phyloP scores from a whole-genome alignment of 2,329 filamentous ascomycete species.

The Cytospora schulzeri region DNA sequence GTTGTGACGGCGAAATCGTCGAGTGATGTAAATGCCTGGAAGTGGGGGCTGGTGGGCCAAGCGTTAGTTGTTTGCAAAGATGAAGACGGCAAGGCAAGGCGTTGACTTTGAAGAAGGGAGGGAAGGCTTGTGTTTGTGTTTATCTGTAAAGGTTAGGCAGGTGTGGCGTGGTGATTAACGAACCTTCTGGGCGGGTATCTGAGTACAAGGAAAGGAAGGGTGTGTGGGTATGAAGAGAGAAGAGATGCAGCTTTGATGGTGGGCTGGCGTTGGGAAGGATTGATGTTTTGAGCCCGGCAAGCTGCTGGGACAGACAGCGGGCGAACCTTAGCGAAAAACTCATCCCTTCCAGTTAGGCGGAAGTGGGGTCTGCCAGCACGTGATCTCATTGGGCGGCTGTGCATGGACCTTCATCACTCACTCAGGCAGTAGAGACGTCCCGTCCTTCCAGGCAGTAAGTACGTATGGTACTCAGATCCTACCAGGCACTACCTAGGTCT shows the following conservation, averaged over 20 bases:
- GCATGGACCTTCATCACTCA: constrained; percentile 6
- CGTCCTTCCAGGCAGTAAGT: too few relatives aligned
- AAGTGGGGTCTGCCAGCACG: constrained; percentile 7
- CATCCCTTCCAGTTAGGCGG: background rate
- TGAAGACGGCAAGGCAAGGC: constrained; percentile 17
- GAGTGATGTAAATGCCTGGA: constrained; percentile 29
- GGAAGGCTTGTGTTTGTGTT: constrained; percentile 10
- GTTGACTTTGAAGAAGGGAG: constrained; percentile 13
- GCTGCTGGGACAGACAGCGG: constrained; percentile 36
- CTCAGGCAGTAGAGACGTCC: too few relatives aligned
- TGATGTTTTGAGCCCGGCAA: constrained; percentile 45
- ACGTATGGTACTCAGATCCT: too few relatives aligned
- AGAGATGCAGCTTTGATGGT: constrained; percentile 22
- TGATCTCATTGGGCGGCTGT: constrained; percentile 11
- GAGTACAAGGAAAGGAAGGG: constrained; percentile 23
- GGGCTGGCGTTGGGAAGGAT: constrained; percentile 25
- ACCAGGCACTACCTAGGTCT: too few relatives aligned
- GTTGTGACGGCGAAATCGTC: constrained; percentile 22
- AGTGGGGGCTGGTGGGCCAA: constrained; percentile 28
- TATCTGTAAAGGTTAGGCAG: background rate
- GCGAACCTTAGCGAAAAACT: constrained; percentile 45
- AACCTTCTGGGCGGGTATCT: constrained; percentile 29
- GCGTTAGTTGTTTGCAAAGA: constrained; percentile 27
- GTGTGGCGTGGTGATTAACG: constrained; percentile 15
- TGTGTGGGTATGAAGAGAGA: constrained; percentile 24